Evolutionary conservation across 306 rosid genomes (phyloP).

Genomic region (Casuarina glauca): DNA sequence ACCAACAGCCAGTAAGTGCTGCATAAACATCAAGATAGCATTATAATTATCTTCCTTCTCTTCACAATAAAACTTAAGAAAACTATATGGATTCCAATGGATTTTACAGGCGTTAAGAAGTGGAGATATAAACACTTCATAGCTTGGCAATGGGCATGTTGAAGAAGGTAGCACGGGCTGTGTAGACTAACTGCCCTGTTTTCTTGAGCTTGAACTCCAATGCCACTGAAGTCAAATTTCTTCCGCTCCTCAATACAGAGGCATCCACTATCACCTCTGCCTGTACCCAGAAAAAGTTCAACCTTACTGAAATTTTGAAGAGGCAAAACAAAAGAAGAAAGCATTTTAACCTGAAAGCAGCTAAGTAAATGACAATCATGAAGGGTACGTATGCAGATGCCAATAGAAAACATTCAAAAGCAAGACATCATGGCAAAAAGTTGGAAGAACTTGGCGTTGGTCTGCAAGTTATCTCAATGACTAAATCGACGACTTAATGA

Average conservation of each 20-base stretch:
- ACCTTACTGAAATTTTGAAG: not conserved
- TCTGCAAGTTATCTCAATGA: not conserved
- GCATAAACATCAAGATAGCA: not conserved
- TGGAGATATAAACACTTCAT: constrained; percentile 6
- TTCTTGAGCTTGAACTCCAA: constrained; percentile 59
- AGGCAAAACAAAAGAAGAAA: not conserved
- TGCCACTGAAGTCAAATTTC: constrained; percentile 63
- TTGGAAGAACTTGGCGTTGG: not conserved
- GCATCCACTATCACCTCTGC: constrained; percentile 62
- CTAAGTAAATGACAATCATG: not conserved
- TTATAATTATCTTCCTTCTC: not conserved
- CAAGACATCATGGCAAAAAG: constrained; percentile 1
- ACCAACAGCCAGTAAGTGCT: not conserved
- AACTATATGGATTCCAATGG: too few species aligned
- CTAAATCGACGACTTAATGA: not conserved
- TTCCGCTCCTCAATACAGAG: constrained; percentile 66
- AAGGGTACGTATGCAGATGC: not conserved
- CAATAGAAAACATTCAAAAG: not conserved
- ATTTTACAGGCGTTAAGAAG: not conserved
- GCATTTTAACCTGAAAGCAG: not conserved
- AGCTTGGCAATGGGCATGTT: constrained; percentile 46
- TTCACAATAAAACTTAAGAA: too few species aligned
- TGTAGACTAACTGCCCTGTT: constrained; percentile 50
- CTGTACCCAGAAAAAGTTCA: constrained; percentile 37
- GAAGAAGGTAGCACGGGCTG: constrained; percentile 46